Evolutionary conservation across 2,329 filamentous ascomycete species (phyloP).

Genomic region (Apiospora kogelbergensis): DNA sequence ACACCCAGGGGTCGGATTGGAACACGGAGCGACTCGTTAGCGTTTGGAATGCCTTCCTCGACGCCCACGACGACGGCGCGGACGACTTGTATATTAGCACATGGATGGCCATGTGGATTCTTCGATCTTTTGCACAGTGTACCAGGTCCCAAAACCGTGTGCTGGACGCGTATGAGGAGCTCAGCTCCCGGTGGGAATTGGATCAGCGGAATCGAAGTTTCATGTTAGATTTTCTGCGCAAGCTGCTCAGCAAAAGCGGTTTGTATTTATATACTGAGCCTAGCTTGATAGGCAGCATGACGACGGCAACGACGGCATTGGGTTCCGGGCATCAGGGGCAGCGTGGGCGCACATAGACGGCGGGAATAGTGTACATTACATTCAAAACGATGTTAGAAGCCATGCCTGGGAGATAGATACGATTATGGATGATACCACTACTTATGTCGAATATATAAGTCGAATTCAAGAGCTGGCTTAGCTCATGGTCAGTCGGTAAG

Average conservation of each 20-base stretch:
- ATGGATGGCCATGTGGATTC: conserved; percentile 61
- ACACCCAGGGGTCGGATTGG: conserved; percentile 66
- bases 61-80: conserved; percentile 47
- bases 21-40: conserved; percentile 65
- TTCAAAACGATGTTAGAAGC: background rate
- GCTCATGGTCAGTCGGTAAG: too few species aligned
- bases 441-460: background rate
- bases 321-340: conserved; percentile 12
- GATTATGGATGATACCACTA: background rate
- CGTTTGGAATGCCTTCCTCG: conserved; percentile 65
- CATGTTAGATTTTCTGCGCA: conserved; percentile 46
- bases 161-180: conserved; percentile 52
- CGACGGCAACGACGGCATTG: conserved; percentile 4
- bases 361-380: background rate
- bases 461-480: background rate
- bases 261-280: conserved; percentile 10
- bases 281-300: background rate
- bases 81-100: conserved; percentile 52
- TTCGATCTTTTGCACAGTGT: conserved; percentile 65
- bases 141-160: conserved; percentile 47
- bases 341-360: conserved; percentile 9
- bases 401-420: background rate
- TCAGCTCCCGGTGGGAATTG: conserved; percentile 49
- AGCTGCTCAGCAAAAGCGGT: conserved; percentile 36
- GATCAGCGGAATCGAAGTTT: conserved; percentile 41